These are phyloP conservation scores for Buxus sempervirens DNA, from an alignment of 164 flowering plant species.

Conservation along the genomic window DNA sequence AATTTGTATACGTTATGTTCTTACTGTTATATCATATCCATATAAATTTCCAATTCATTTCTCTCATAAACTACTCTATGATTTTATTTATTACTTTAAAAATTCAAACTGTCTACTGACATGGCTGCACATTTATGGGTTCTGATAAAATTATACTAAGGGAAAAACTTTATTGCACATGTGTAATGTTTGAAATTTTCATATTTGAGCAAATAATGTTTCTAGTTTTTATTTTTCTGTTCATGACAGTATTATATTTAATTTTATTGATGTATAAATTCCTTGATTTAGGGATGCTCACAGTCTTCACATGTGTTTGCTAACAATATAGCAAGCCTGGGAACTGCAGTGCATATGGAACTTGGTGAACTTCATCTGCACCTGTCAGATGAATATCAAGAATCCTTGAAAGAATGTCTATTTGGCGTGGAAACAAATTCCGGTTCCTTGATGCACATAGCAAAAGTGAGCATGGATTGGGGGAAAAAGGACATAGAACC, in stretches of 20 bases:
- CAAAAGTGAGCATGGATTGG: conserved; percentile 82
- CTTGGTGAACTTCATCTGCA: conserved; percentile 90
- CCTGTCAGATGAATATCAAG: conserved; percentile 90
- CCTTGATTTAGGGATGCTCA: conserved; percentile 68
- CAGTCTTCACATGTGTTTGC: conserved; percentile 95
- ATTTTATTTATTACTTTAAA: too few species aligned
- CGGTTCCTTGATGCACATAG: conserved; percentile 77
- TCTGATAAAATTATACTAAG: neutral
- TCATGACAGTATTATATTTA: neutral
- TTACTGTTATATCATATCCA: neutral
- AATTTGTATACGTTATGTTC: neutral
- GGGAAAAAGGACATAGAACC: conserved; percentile 76
- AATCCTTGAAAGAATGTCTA: conserved; percentile 70
- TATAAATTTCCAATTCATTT: neutral
- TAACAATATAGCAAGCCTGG: conserved; percentile 74
- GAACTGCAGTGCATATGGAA: conserved; percentile 74
- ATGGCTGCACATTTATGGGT: neutral
- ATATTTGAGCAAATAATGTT: neutral
- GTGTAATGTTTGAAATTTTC: neutral
- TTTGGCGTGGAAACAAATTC: conserved; percentile 87
- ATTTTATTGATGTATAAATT: conserved; percentile 4
- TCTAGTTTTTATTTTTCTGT: neutral
- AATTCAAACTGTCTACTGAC: neutral
- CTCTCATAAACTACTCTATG: neutral
- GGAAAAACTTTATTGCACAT: neutral